Base-by-base conservation (phyloP, 495 filamentous ascomycete genomes). In the Barbatosphaeria neglecta region DNA sequence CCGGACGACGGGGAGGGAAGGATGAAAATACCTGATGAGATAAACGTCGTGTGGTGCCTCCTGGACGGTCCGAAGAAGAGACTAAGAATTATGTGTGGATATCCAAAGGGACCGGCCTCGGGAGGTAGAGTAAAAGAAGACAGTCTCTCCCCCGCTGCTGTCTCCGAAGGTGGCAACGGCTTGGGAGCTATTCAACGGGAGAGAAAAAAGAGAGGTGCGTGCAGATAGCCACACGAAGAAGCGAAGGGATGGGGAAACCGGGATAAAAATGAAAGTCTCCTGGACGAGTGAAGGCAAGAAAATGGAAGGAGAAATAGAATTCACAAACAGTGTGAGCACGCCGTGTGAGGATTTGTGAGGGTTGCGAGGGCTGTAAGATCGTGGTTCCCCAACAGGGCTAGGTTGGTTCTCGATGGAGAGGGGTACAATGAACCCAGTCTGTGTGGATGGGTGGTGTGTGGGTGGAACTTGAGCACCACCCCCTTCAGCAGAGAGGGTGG, bases 181-280 rank as follows among this genome's bases (percentile, higher is more conserved):
- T n/a, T n/a, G n/a, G n/a, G n/a, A n/a, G n/a, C n/a, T n/a, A n/a
- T n/a, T n/a, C n/a, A n/a, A n/a, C n/a, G n/a, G n/a, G n/a, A n/a
- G n/a, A n/a, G n/a, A n/a, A n/a, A n/a, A n/a, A n/a, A n/a, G n/a
- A n/a, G 31, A n/a, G 10, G 13, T 35, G 16, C 16, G 24, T 25
- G 24, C 24, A 25, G 4, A 9, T 25, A 6, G 13, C 31, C 5
- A n/a, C 31, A 35, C 13, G 11, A 35, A 35, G 31, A 35, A 35
- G 31, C 6, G 43, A 46, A 44, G 28, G 37, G 9, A 45, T 47
- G 45, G 38, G 47, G 13, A 11, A 19, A 45, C 18, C 46, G 37
- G 43, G 33, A 45, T 23, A 37, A 24, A 43, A 27, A 24, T 31
- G 46, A 47, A 24, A 48, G 56, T 55, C 54, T 55, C 57, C 52